Percentiles rank a stretch among this genome's conserved stretches.
Conservation (phyloP, 169 alveolate genomes). For the Plasmodium coatneyi region DNA sequence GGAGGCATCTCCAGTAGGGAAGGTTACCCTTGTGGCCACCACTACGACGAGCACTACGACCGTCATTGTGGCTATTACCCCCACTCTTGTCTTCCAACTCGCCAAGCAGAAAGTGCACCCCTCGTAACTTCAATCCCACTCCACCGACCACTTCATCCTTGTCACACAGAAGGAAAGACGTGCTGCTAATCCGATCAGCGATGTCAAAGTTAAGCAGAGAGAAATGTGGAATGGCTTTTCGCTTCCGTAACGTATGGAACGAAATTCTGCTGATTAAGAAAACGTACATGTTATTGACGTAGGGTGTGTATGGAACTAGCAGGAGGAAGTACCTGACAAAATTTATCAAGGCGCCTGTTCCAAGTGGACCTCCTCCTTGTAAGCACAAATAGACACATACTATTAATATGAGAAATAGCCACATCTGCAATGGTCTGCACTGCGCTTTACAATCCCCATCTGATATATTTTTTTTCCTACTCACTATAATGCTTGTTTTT, state of each 20-base stretch:
- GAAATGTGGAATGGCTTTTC: neutral
- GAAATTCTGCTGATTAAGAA: neutral
- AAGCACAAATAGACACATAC: conserved; percentile 5
- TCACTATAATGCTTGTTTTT: conserved; percentile 4
- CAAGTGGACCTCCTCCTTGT: neutral
- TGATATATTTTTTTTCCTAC: neutral
- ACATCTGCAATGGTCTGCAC: neutral
- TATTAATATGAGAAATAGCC: neutral
- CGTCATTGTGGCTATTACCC: neutral
- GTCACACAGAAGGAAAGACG: conserved; percentile 24
- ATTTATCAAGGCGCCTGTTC: neutral
- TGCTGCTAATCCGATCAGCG: neutral
- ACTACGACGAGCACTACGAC: neutral
- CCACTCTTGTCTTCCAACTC: neutral
- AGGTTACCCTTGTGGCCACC: neutral
- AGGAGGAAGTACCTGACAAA: conserved; percentile 22
- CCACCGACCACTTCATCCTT: conserved; percentile 1
- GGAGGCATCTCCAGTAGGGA: neutral
- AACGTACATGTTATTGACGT: neutral
- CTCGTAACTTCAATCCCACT: neutral
- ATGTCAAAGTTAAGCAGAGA: conserved; percentile 9
- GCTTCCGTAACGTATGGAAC: neutral
- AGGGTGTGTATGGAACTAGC: conserved; percentile 12
- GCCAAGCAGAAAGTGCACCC: conserved; percentile 24
- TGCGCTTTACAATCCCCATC: neutral